These are phyloP conservation scores for Ampelomyces quisqualis DNA, from an alignment of 2,329 filamentous ascomycete genomes.

Conservation along the genomic window DNA sequence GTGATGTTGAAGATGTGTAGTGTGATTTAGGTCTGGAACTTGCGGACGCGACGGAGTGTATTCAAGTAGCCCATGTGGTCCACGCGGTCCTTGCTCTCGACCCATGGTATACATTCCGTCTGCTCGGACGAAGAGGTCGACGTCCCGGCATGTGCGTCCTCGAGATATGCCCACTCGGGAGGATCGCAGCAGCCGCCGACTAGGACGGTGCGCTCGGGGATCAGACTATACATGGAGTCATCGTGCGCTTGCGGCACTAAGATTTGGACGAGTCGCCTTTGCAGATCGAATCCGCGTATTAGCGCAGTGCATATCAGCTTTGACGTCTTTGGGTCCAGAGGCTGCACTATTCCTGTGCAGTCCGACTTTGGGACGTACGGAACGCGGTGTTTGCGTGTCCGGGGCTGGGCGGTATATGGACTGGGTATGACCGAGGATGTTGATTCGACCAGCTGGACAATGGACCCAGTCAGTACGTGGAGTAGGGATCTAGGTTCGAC, in stretches of 20 bases:
- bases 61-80: slow-evolving; percentile 37
- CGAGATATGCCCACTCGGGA: slow-evolving; percentile 40
- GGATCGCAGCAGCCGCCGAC: slow-evolving; percentile 35
- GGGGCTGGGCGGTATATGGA: slow-evolving; percentile 35
- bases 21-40: slow-evolving; percentile 27
- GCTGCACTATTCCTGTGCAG: slow-evolving; percentile 45
- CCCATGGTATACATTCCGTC: slow-evolving; percentile 2
- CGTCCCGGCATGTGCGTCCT: slow-evolving; percentile 24
- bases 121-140: not conserved
- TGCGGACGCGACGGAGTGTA: slow-evolving; percentile 32
- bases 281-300: slow-evolving; percentile 66
- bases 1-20: too few species aligned
- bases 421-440: slow-evolving; percentile 48
- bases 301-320: slow-evolving; percentile 65
- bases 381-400: slow-evolving; percentile 55
- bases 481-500: slow-evolving; percentile 59
- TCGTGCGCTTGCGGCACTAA: slow-evolving; percentile 59
- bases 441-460: slow-evolving; percentile 66
- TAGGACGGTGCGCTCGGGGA: slow-evolving; percentile 33
- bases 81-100: slow-evolving; percentile 13
- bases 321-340: slow-evolving; percentile 61
- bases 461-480: slow-evolving; percentile 68
- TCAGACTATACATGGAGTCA: slow-evolving; percentile 17
- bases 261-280: slow-evolving; percentile 59
- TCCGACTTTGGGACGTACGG: slow-evolving; percentile 60